Conservation (phyloP, 148 eudicot genomes). For the Silene uniflora region DNA sequence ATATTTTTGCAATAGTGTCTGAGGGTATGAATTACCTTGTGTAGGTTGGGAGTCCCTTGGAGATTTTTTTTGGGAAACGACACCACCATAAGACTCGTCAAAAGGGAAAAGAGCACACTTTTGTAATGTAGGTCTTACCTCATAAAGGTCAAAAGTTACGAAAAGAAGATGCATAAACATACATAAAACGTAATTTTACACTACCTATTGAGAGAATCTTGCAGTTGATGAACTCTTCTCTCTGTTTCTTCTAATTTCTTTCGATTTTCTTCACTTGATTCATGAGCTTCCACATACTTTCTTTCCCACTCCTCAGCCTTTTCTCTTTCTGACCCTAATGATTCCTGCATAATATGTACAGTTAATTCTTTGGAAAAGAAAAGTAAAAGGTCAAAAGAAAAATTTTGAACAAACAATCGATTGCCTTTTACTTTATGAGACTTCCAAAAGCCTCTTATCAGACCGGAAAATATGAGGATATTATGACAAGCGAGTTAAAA, state of each 20-base stretch:
- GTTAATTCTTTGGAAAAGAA: conserved; percentile 5
- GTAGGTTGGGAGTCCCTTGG: background rate
- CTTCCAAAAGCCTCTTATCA: background rate
- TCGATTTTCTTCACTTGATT: conserved; percentile 65
- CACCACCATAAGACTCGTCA: background rate
- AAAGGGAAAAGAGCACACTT: background rate
- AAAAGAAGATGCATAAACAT: background rate
- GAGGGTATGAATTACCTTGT: background rate
- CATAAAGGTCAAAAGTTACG: background rate
- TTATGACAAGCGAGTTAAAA: background rate
- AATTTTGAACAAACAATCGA: background rate
- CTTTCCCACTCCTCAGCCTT: conserved; percentile 74
- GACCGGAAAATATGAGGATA: background rate
- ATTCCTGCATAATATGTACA: conserved; percentile 39
- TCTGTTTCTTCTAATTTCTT: conserved; percentile 87
- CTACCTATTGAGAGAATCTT: conserved; percentile 84
- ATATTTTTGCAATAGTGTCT: background rate
- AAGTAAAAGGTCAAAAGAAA: background rate
- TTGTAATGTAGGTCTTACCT: background rate
- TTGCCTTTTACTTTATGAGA: background rate
- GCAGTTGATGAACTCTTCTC: conserved; percentile 81
- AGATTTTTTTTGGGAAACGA: background rate
- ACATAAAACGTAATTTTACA: conserved; percentile 13
- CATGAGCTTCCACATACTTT: conserved; percentile 55
- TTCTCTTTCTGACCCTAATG: conserved; percentile 60